These are phyloP conservation scores for Mycena rosella DNA, from an alignment of 768 basidiomycete species.

Conservation along the genomic window DNA sequence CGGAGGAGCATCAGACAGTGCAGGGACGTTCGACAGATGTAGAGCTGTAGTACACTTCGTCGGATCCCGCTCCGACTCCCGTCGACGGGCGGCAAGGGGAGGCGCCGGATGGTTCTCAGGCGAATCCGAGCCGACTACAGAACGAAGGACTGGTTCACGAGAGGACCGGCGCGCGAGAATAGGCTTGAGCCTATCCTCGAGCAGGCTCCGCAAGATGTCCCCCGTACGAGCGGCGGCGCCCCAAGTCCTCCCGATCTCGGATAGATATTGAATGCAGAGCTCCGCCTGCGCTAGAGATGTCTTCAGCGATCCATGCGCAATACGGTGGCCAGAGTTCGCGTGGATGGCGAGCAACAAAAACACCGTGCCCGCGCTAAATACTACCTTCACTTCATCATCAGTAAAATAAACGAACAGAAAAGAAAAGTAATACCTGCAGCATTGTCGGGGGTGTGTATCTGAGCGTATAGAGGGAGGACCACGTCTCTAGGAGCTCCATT, in stretches of 20 bases:
- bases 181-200: conserved; percentile 21
- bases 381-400: no score
- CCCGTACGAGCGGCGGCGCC: not conserved
- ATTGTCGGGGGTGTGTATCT: conserved; percentile 51
- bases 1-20: no score
- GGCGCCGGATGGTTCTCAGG: not conserved
- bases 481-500: conserved; percentile 47
- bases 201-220: conserved; percentile 8
- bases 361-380: conserved; percentile 55
- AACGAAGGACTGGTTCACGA: not conserved
- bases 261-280: conserved; percentile 20
- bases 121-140: not conserved
- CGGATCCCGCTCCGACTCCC: no score
- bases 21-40: no score
- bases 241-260: conserved; percentile 22
- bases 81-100: no score
- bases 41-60: no score
- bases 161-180: conserved; percentile 16
- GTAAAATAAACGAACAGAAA: no score
- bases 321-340: conserved; percentile 35
- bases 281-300: conserved; percentile 27
- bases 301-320: conserved; percentile 29
- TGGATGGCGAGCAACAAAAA: conserved; percentile 53
- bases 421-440: conserved; percentile 40
- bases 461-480: conserved; percentile 50